Conservation (phyloP, 768 basidiomycete genomes). For the Amanita inopinata region DNA sequence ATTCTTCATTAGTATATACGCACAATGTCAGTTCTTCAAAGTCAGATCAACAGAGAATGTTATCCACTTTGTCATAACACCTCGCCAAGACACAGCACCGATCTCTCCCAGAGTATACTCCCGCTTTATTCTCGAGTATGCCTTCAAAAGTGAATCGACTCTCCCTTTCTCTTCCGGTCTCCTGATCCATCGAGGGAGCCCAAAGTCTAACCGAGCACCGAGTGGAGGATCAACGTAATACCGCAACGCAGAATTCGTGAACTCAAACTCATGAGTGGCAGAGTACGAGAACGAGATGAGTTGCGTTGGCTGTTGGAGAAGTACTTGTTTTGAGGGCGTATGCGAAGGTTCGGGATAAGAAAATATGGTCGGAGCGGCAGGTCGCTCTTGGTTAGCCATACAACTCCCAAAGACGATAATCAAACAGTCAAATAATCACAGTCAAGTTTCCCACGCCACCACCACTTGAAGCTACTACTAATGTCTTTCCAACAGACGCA, state of each 20-base stretch:
- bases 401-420: too few species aligned
- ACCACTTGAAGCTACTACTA: too few species aligned
- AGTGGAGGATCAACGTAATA: constrained; percentile 63
- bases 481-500: too few species aligned
- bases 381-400: not conserved
- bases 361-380: constrained; percentile 4
- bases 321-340: constrained; percentile 17
- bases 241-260: constrained; percentile 58
- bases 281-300: constrained; percentile 69
- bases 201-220: constrained; percentile 55
- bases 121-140: constrained; percentile 36
- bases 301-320: constrained; percentile 64
- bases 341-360: constrained; percentile 15
- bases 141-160: constrained; percentile 58
- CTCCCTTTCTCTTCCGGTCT: constrained; percentile 57
- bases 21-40: constrained; percentile 11
- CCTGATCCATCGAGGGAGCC: constrained; percentile 66
- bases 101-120: constrained; percentile 32
- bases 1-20: constrained; percentile 14
- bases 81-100: constrained; percentile 65
- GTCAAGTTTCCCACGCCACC: too few species aligned
- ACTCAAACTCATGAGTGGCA: constrained; percentile 43
- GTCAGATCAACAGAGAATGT: too few species aligned
- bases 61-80: constrained; percentile 70
- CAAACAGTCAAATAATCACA: too few species aligned